Conservation (phyloP, 345 rosid species). For the Trapa bicornis region DNA sequence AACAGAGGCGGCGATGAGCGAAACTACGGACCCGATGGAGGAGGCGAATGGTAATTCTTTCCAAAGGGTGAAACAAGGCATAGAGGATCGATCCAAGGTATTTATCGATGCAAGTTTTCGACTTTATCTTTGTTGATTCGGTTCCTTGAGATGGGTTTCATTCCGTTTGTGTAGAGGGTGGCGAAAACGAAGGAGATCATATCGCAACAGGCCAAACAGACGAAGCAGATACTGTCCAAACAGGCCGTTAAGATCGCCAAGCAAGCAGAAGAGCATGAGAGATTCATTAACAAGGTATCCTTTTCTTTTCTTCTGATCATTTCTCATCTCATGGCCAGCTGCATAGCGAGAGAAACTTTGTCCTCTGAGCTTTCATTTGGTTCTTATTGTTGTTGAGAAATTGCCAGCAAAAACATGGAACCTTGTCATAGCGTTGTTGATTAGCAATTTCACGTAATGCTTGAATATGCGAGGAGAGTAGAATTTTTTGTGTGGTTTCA, state of each 20-base stretch:
- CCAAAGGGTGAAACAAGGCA: constrained; percentile 7
- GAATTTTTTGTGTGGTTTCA: neutral
- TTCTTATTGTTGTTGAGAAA: neutral
- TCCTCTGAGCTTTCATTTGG: neutral
- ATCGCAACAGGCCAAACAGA: constrained; percentile 69
- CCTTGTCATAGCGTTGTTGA: neutral
- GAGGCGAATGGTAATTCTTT: constrained; percentile 26
- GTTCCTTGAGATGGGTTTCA: constrained; percentile 12
- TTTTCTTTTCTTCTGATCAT: neutral
- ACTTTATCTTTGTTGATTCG: neutral
- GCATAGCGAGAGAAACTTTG: neutral
- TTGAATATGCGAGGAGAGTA: neutral
- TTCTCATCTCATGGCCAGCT: neutral
- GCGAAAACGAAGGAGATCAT: constrained; percentile 65
- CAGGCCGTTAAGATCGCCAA: constrained; percentile 89
- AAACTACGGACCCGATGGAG: constrained; percentile 31
- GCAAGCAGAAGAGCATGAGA: constrained; percentile 88
- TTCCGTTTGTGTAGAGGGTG: constrained; percentile 36
- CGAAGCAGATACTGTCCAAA: constrained; percentile 70
- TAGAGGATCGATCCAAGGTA: constrained; percentile 20
- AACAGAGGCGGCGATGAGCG: constrained; percentile 22
- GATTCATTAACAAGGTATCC: constrained; percentile 66
- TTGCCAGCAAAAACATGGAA: neutral
- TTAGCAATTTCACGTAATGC: neutral
- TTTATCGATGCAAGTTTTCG: neutral